Conservation (phyloP, 1,139 yeast genomes). For the Meyerozyma sp. region DNA sequence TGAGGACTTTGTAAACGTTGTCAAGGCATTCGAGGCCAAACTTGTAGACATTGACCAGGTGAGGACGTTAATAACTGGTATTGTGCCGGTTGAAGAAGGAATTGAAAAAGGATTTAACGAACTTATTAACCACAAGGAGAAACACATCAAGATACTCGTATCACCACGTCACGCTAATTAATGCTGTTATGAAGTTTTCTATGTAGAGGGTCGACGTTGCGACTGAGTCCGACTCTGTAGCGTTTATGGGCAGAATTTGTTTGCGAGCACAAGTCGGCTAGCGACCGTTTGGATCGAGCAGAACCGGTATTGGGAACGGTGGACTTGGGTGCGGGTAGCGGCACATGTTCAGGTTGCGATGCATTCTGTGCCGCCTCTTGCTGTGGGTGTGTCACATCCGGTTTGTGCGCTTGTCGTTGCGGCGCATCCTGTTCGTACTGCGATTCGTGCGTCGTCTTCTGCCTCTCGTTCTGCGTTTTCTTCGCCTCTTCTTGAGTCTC, state of each 20-base stretch:
- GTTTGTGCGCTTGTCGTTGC: too few relatives aligned
- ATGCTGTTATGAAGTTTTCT: background rate
- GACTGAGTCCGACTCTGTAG: background rate
- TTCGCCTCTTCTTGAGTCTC: background rate
- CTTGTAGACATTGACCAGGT: slow-evolving; percentile 33
- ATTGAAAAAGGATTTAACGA: slow-evolving; percentile 40
- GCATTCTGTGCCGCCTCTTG: too few relatives aligned
- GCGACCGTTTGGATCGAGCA: background rate
- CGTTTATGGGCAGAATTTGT: background rate
- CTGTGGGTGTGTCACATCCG: too few relatives aligned
- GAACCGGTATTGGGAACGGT: background rate
- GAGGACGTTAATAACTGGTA: slow-evolving; percentile 36
- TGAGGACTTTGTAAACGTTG: slow-evolving; percentile 43
- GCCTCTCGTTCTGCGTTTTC: background rate
- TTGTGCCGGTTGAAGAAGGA: slow-evolving; percentile 34
- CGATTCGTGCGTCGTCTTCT: background rate
- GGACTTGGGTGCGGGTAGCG: background rate
- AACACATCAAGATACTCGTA: slow-evolving; percentile 41
- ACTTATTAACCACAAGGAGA: slow-evolving; percentile 36
- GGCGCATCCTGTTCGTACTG: too few relatives aligned
- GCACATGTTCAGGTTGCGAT: too few relatives aligned
- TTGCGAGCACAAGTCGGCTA: background rate
- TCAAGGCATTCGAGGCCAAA: slow-evolving; percentile 38
- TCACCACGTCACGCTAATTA: slow-evolving; percentile 20
- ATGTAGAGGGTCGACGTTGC: slow-evolving; percentile 1